These are phyloP conservation scores for Linum usitatissimum DNA, from an alignment of 345 rosid species.

Conservation along the genomic window DNA sequence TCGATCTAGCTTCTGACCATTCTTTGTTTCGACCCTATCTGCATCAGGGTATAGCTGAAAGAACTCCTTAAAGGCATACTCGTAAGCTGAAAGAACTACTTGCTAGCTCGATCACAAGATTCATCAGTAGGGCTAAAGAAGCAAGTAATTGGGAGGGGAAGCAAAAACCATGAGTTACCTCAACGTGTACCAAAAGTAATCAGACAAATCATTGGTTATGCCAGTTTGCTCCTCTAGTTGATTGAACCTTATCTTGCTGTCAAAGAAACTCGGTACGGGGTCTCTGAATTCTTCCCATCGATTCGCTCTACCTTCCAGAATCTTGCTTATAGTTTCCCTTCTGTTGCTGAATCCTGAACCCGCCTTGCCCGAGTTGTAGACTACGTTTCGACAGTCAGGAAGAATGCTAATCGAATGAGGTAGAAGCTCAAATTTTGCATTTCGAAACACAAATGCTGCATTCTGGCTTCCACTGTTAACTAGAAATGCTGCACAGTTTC, in stretches of 20 bases:
- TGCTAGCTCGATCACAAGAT: too few relatives aligned
- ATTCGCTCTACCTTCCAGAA: slow-evolving; percentile 35
- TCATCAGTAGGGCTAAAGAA: too few relatives aligned
- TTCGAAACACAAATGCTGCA: slow-evolving; percentile 31
- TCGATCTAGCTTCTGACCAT: too few relatives aligned
- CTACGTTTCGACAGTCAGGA: slow-evolving; percentile 60
- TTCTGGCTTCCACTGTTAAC: slow-evolving; percentile 32
- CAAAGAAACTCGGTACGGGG: slow-evolving; percentile 35
- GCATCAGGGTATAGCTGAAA: too few relatives aligned
- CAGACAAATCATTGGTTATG: slow-evolving; percentile 61
- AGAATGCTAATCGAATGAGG: slow-evolving; percentile 56
- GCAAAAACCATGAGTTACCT: slow-evolving; percentile 24
- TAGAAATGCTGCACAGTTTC: slow-evolving; percentile 60
- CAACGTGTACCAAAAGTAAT: slow-evolving; percentile 71
- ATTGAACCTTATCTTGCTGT: slow-evolving; percentile 36
- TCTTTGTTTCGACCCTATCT: too few relatives aligned
- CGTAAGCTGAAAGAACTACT: too few relatives aligned
- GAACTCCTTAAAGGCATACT: too few relatives aligned
- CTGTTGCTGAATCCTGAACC: background rate
- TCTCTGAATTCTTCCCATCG: slow-evolving; percentile 42
- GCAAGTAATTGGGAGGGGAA: too few relatives aligned
- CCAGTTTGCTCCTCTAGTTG: slow-evolving; percentile 52
- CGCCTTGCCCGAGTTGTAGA: slow-evolving; percentile 60
- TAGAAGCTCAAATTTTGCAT: slow-evolving; percentile 41
- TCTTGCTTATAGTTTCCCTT: slow-evolving; percentile 32